A percentile compares a stretch with the other conserved stretches of the same genome.
phyloP scores from a whole-genome alignment of 2,329 filamentous ascomycete species.

The Chaetomiaceae sp. region DNA sequence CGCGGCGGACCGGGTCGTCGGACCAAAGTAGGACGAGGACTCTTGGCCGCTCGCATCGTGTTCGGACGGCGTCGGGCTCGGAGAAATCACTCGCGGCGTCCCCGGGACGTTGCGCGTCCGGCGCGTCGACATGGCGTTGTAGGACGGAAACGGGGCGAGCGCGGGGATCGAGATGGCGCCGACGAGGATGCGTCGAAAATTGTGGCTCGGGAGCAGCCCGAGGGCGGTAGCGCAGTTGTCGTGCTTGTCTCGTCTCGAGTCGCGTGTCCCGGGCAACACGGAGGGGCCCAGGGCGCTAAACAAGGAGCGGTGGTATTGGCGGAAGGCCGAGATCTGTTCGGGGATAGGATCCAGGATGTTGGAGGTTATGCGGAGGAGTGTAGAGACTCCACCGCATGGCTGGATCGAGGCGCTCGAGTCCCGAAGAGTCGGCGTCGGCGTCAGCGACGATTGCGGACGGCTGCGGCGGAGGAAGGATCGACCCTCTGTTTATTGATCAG shows the following conservation, averaged over 20 bases:
- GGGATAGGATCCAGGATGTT: conserved; percentile 55
- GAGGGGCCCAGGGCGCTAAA: conserved; percentile 18
- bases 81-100: conserved; percentile 84
- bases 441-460: conserved; percentile 1
- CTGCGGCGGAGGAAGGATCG: too few species aligned
- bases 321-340: conserved; percentile 31
- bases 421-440: conserved; percentile 5
- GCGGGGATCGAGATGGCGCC: conserved; percentile 53
- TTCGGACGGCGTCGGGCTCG: conserved; percentile 71
- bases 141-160: conserved; percentile 57
- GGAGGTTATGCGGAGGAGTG: conserved; percentile 48
- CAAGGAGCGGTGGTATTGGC: conserved; percentile 31
- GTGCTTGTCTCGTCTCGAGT: conserved; percentile 49
- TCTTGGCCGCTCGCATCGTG: conserved; percentile 48
- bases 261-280: conserved; percentile 31
- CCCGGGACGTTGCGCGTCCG: conserved; percentile 58
- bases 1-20: conserved; percentile 70
- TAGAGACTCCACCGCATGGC: conserved; percentile 52
- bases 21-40: conserved; percentile 56
- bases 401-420: conserved; percentile 15
- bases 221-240: conserved; percentile 38
- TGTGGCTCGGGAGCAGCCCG: conserved; percentile 45
- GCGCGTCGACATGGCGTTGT: conserved; percentile 50
- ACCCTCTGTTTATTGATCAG: neutral
- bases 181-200: conserved; percentile 46